These are phyloP conservation scores for Gossypium longicalyx DNA, from an alignment of 345 rosid species.

Conservation along the genomic window DNA sequence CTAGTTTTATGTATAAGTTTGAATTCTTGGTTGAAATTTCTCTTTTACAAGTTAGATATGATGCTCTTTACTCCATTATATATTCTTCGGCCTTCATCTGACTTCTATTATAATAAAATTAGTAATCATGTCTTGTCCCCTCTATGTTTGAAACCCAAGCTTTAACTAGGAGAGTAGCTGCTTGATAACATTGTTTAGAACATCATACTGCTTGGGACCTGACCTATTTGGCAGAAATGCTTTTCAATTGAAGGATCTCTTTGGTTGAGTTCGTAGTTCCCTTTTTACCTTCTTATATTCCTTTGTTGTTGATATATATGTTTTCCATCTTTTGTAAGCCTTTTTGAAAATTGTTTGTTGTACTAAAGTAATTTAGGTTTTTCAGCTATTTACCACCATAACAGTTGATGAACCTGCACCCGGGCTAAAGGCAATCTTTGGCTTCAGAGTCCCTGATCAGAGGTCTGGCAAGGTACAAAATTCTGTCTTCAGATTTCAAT, in stretches of 20 bases:
- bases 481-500: background rate
- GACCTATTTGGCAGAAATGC: background rate
- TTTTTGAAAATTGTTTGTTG: background rate
- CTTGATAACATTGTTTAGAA: background rate
- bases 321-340: background rate
- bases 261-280: background rate
- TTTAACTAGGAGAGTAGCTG: background rate
- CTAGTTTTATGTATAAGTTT: background rate
- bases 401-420: constrained; percentile 87
- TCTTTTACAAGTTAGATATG: background rate
- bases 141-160: background rate
- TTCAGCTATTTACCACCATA: constrained; percentile 72
- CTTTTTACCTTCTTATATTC: background rate
- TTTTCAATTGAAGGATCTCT: background rate
- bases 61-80: background rate
- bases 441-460: constrained; percentile 83
- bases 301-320: background rate
- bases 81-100: background rate
- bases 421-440: constrained; percentile 74
- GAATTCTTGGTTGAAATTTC: background rate
- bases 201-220: background rate
- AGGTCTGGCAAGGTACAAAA: constrained; percentile 85
- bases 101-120: background rate
- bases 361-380: constrained; percentile 7
- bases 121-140: background rate